phyloP scores from a whole-genome alignment of 148 eudicot genomes.

The Nyssa sinensis region DNA sequence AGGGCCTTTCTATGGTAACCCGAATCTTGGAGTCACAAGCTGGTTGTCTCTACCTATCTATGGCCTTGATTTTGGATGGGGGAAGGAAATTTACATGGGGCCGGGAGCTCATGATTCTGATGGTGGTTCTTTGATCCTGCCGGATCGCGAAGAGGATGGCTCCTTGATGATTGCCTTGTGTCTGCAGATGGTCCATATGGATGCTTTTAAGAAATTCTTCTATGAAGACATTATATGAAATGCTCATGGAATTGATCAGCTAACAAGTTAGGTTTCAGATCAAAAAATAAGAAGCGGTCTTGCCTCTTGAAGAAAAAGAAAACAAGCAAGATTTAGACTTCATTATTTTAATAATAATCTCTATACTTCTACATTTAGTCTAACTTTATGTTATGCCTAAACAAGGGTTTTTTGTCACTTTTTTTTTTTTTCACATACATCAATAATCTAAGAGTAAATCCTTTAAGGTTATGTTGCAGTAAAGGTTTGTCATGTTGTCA shows the following conservation, averaged over 20 bases:
- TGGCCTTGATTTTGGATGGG: slow-evolving; percentile 49
- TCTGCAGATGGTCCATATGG: slow-evolving; percentile 33
- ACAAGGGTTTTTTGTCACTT: not conserved
- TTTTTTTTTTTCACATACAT: no score
- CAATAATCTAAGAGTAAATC: no score
- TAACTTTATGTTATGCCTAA: no score
- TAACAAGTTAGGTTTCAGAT: not conserved
- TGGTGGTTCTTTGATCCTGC: slow-evolving; percentile 32
- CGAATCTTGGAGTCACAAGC: slow-evolving; percentile 36
- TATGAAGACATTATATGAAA: slow-evolving; percentile 20
- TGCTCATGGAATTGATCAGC: not conserved
- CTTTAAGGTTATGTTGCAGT: no score
- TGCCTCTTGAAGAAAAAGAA: not conserved
- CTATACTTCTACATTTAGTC: not conserved
- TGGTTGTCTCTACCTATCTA: slow-evolving; percentile 33
- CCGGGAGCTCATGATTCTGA: slow-evolving; percentile 33
- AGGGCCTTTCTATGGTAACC: slow-evolving; percentile 33
- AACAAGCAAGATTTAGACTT: not conserved
- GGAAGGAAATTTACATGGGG: slow-evolving; percentile 36
- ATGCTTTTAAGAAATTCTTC: slow-evolving; percentile 27
- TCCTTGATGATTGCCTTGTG: slow-evolving; percentile 34
- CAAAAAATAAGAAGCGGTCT: not conserved
- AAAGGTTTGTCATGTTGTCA: no score
- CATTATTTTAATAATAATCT: not conserved
- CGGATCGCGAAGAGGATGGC: slow-evolving; percentile 33